These are phyloP conservation scores for Saturnispora saitoi DNA, from an alignment of 805 yeast genomes.

Conservation along the genomic window DNA sequence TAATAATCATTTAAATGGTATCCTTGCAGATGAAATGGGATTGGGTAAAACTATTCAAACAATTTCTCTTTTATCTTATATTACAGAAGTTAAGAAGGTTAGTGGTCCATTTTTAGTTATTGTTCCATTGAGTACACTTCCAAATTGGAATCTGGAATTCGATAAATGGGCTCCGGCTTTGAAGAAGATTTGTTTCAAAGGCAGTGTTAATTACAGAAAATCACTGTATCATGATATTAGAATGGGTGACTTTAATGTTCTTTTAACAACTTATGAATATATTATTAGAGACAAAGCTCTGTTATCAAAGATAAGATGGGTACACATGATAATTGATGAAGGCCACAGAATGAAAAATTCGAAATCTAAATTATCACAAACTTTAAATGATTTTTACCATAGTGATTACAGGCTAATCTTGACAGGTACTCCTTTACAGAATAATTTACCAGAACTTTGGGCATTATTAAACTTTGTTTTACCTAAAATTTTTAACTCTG, in stretches of 20 bases:
- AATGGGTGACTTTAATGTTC: slow-evolving; percentile 63
- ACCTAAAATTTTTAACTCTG: slow-evolving; percentile 80
- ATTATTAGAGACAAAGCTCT: slow-evolving; percentile 70
- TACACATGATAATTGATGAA: slow-evolving; percentile 85
- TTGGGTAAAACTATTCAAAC: slow-evolving; percentile 66
- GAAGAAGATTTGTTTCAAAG: slow-evolving; percentile 66
- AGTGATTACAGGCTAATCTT: slow-evolving; percentile 72
- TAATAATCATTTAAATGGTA: slow-evolving; percentile 55
- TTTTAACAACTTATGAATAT: slow-evolving; percentile 76
- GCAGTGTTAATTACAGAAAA: slow-evolving; percentile 66
- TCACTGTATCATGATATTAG: slow-evolving; percentile 55
- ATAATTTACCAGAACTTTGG: slow-evolving; percentile 80
- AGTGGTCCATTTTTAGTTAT: slow-evolving; percentile 68
- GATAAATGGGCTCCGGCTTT: slow-evolving; percentile 85
- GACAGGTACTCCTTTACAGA: slow-evolving; percentile 85
- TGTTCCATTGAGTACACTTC: slow-evolving; percentile 76
- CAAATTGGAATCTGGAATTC: slow-evolving; percentile 80
- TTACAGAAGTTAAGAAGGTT: slow-evolving; percentile 57
- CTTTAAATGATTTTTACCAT: slow-evolving; percentile 62
- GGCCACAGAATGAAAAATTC: slow-evolving; percentile 86
- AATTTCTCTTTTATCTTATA: slow-evolving; percentile 64
- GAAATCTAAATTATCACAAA: slow-evolving; percentile 61
- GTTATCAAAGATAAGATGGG: slow-evolving; percentile 61
- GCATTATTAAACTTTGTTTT: slow-evolving; percentile 73
- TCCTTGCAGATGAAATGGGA: slow-evolving; percentile 62